Evolutionary conservation across 345 rosid genomes (phyloP).

Genomic region (Eucalyptus sp.): DNA sequence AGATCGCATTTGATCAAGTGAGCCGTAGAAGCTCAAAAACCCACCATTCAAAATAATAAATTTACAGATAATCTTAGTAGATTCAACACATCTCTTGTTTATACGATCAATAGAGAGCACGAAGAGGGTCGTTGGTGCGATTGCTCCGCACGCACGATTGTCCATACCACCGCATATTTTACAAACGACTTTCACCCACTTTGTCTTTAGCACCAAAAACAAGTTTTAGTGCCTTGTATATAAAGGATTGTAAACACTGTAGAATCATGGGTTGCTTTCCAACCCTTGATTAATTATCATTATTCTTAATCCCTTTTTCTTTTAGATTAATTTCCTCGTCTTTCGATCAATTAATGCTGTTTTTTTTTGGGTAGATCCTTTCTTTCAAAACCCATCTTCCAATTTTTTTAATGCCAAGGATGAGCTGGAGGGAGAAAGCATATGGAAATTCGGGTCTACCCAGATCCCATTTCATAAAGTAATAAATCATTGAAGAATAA

Average conservation of each 20-base stretch:
- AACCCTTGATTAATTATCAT: neutral
- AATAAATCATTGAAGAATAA: constrained; percentile 44
- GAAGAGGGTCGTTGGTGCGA: neutral
- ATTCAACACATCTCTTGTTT: neutral
- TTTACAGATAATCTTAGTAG: neutral
- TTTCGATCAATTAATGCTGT: neutral
- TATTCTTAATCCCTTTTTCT: neutral
- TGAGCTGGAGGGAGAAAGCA: constrained; percentile 53
- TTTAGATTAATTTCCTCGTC: neutral
- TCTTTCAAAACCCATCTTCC: neutral
- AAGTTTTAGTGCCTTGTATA: neutral
- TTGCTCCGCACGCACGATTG: neutral
- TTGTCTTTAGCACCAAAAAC: neutral
- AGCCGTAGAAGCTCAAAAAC: neutral
- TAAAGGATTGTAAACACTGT: neutral
- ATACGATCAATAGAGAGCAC: neutral
- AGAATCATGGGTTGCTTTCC: neutral
- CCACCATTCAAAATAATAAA: neutral
- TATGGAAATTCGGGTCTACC: constrained; percentile 18
- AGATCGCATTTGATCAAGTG: neutral
- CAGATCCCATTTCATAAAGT: constrained; percentile 34
- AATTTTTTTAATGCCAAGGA: constrained; percentile 5
- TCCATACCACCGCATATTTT: neutral
- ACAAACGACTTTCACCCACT: neutral
- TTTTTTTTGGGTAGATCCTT: neutral